These are phyloP conservation scores for Colletotrichum sp. DNA, from an alignment of 2,329 filamentous ascomycete genomes.

Conservation along the genomic window DNA sequence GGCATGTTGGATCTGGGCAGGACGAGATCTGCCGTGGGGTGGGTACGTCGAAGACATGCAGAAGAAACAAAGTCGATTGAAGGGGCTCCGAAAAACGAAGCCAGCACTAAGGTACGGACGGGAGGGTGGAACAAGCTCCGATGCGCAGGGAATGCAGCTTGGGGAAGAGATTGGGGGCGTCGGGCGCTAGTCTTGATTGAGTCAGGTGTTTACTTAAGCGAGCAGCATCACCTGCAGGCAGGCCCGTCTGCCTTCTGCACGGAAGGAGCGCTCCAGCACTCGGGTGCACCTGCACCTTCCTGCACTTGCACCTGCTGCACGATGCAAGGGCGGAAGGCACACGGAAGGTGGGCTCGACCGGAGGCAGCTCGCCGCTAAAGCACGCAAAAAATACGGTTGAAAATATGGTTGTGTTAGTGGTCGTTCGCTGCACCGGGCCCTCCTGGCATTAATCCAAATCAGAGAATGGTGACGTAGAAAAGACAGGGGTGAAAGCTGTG, in stretches of 20 bases:
- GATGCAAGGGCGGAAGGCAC: neutral
- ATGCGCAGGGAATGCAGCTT: neutral
- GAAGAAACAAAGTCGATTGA: constrained; percentile 6
- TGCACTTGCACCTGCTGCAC: neutral
- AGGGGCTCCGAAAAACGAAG: constrained; percentile 1
- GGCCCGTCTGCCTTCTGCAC: neutral
- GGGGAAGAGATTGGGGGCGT: constrained; percentile 11
- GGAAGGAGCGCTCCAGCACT: neutral
- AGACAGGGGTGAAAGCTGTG: neutral
- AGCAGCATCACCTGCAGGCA: neutral
- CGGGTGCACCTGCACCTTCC: neutral
- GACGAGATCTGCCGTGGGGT: neutral
- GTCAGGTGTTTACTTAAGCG: neutral
- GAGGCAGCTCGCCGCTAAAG: neutral
- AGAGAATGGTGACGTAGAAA: neutral
- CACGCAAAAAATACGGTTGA: neutral
- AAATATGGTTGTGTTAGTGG: neutral
- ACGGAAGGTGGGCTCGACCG: neutral
- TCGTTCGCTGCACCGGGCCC: neutral
- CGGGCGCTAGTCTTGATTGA: neutral
- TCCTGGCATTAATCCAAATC: neutral
- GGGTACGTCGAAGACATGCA: neutral
- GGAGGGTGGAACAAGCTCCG: neutral
- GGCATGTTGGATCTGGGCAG: constrained; percentile 6
- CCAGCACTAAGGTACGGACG: neutral